Evolutionary conservation across 2,329 filamentous ascomycete genomes (phyloP).

Genomic region (Verticillium nonalfalfae): DNA sequence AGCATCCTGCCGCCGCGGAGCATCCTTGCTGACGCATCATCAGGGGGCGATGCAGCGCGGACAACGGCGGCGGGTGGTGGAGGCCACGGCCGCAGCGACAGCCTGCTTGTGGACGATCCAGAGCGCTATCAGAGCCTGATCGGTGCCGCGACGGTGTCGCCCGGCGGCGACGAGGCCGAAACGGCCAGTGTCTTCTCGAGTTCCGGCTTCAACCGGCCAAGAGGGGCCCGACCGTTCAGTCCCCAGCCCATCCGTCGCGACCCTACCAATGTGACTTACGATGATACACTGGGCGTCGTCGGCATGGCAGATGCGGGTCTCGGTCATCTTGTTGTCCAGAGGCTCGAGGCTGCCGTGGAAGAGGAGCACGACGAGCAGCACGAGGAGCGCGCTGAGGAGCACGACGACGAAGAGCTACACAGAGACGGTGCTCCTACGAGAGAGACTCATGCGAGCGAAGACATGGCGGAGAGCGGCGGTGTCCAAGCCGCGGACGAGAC

Average conservation of each 20-base stretch:
- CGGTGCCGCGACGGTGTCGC: constrained; percentile 32
- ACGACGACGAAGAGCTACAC: constrained; percentile 3
- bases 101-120: constrained; percentile 41
- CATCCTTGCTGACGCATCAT: constrained; percentile 48
- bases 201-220: constrained; percentile 44
- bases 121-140: constrained; percentile 52
- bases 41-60: constrained; percentile 23
- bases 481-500: neutral
- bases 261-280: constrained; percentile 31
- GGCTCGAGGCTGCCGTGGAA: constrained; percentile 10
- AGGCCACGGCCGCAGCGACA: constrained; percentile 43
- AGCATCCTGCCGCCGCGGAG: constrained; percentile 59
- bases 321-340: neutral
- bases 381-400: constrained; percentile 3
- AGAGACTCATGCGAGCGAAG: neutral
- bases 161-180: constrained; percentile 25
- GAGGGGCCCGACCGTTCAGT: constrained; percentile 53
- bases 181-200: constrained; percentile 43
- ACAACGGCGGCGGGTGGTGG: constrained; percentile 1
- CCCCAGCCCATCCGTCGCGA: constrained; percentile 43
- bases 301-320: neutral
- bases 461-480: neutral
- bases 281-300: constrained; percentile 1
- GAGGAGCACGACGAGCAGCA: constrained; percentile 7
- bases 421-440: neutral